Conservation (phyloP, 768 basidiomycete genomes). For the Dentipellis fragilis region DNA sequence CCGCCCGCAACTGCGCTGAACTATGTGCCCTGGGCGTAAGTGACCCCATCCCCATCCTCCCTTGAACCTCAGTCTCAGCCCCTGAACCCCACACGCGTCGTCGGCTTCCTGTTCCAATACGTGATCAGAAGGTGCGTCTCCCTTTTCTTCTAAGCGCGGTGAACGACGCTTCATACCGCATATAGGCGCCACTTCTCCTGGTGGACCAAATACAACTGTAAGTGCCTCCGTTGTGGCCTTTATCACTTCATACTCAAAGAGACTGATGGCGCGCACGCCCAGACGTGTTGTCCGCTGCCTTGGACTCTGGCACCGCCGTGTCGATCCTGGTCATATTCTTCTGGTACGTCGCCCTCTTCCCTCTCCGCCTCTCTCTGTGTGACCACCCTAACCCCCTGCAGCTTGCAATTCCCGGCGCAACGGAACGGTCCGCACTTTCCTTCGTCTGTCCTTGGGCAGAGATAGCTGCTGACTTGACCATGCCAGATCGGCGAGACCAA, state of each 20-base stretch:
- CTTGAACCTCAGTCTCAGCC: not conserved
- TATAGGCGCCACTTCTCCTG: slow-evolving; percentile 25
- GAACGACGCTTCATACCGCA: not conserved
- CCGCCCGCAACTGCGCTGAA: slow-evolving; percentile 32
- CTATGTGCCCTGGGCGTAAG: slow-evolving; percentile 25
- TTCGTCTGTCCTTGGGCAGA: not conserved
- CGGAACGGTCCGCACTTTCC: slow-evolving; percentile 20
- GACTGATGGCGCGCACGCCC: slow-evolving; percentile 16
- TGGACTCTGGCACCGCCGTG: slow-evolving; percentile 58
- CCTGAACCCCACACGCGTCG: slow-evolving; percentile 14
- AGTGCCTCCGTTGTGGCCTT: not conserved
- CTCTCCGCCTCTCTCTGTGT: not conserved
- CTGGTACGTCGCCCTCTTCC: slow-evolving; percentile 7
- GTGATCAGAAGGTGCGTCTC: slow-evolving; percentile 26
- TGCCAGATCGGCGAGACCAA: slow-evolving; percentile 39
- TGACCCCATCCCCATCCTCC: not conserved
- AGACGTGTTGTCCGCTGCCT: slow-evolving; percentile 58
- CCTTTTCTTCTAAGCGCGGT: slow-evolving; percentile 32
- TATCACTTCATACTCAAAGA: no score
- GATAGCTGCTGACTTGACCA: not conserved
- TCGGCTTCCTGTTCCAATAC: slow-evolving; percentile 27
- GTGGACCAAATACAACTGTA: slow-evolving; percentile 29
- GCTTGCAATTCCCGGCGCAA: slow-evolving; percentile 53
- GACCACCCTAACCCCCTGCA: not conserved
- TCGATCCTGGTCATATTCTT: slow-evolving; percentile 48